These are phyloP conservation scores for Gaertneriomyces semiglobifer DNA, from an alignment of 192 early-diverging fungal genomes.

Conservation along the genomic window DNA sequence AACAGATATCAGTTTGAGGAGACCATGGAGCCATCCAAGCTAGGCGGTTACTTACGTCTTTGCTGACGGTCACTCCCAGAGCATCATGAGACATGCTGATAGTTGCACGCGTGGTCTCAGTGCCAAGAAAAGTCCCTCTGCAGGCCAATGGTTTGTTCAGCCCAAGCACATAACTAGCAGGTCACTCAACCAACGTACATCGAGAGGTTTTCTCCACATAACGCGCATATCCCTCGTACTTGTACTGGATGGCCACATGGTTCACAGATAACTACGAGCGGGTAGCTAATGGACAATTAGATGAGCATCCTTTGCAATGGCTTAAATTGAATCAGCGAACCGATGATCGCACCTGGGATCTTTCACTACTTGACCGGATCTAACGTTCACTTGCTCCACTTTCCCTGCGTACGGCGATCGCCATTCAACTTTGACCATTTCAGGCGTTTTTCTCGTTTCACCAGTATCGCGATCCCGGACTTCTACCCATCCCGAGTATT, in stretches of 20 bases:
- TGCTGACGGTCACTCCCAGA: slow-evolving; percentile 64
- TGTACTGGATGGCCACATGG: slow-evolving; percentile 73
- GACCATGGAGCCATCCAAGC: not conserved
- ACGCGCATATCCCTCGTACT: slow-evolving; percentile 73
- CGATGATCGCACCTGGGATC: slow-evolving; percentile 10
- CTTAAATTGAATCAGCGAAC: too few species aligned
- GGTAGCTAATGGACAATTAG: not conserved
- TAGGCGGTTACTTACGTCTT: slow-evolving; percentile 32
- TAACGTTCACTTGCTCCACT: slow-evolving; percentile 12
- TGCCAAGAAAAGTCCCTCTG: slow-evolving; percentile 36
- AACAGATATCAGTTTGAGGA: not conserved
- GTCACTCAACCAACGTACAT: slow-evolving; percentile 34
- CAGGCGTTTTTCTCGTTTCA: not conserved
- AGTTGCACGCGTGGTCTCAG: slow-evolving; percentile 58
- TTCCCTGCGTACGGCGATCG: slow-evolving; percentile 7
- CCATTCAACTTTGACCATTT: slow-evolving; percentile 16
- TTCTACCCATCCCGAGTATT: slow-evolving; percentile 20
- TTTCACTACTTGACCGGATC: slow-evolving; percentile 13
- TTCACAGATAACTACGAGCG: slow-evolving; percentile 31
- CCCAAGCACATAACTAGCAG: not conserved
- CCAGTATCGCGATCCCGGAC: slow-evolving; percentile 2
- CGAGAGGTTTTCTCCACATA: slow-evolving; percentile 73
- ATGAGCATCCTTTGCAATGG: not conserved
- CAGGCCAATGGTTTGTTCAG: not conserved
- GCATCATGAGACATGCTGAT: slow-evolving; percentile 79